Evolutionary conservation across 495 filamentous ascomycete genomes (phyloP).

Genomic region (Xylaria telfairii): DNA sequence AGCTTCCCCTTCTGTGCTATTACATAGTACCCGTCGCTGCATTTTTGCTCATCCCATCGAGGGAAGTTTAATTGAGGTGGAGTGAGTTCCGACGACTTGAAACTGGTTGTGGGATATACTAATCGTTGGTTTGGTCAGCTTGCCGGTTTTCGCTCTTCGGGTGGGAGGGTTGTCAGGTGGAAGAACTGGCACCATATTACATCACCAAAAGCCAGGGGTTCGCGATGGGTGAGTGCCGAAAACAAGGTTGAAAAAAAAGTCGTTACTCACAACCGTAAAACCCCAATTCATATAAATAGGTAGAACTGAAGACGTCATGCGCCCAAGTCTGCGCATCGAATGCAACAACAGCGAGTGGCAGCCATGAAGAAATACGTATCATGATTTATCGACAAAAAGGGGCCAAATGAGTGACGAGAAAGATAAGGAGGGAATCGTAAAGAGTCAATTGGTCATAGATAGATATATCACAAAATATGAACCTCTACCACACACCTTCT

Average conservation of each 20-base stretch:
- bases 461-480: background rate
- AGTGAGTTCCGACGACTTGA: slow-evolving; percentile 23
- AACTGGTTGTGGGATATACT: slow-evolving; percentile 24
- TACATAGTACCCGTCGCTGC: slow-evolving; percentile 49
- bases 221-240: background rate
- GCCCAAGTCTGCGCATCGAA: background rate
- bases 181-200: slow-evolving; percentile 1
- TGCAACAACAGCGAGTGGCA: slow-evolving; percentile 5
- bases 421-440: background rate
- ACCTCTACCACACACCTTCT: background rate
- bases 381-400: slow-evolving; percentile 1
- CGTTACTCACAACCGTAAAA: slow-evolving; percentile 22
- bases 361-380: background rate
- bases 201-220: background rate
- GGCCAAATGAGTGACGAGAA: background rate
- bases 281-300: slow-evolving; percentile 25
- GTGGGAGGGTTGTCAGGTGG: background rate
- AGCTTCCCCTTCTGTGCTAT: slow-evolving; percentile 47
- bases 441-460: background rate
- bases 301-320: slow-evolving; percentile 11
- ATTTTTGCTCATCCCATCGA: slow-evolving; percentile 36
- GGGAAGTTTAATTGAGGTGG: slow-evolving; percentile 47
- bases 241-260: background rate
- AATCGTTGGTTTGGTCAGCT: slow-evolving; percentile 6
- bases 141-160: background rate